A percentile compares a stretch with the other conserved stretches of the same genome.
Evolutionary conservation across 2,329 filamentous ascomycete genomes (phyloP).

Genomic region (Xenoacremonium recifei): DNA sequence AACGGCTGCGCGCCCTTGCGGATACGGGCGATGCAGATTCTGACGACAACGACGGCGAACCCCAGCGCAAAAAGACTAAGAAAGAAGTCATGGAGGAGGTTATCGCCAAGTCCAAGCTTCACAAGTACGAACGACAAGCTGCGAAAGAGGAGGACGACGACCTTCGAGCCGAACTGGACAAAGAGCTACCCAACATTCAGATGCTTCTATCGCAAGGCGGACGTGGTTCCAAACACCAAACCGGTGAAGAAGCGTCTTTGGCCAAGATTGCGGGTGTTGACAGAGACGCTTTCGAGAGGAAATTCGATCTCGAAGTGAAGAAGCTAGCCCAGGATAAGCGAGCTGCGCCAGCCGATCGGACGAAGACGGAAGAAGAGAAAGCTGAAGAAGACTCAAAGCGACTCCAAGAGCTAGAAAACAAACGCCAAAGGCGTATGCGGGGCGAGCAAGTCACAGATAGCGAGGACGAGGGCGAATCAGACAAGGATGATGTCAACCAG

Average conservation of each 20-base stretch:
- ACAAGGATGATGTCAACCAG: slow-evolving; percentile 35
- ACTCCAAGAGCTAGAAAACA: slow-evolving; percentile 78
- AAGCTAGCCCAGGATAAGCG: slow-evolving; percentile 82
- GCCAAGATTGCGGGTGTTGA: slow-evolving; percentile 52
- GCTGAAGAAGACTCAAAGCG: slow-evolving; percentile 73
- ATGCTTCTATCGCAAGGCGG: slow-evolving; percentile 59
- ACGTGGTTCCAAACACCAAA: slow-evolving; percentile 37
- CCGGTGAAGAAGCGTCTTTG: slow-evolving; percentile 19
- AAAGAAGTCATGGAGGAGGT: slow-evolving; percentile 98
- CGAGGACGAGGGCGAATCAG: slow-evolving; percentile 52
- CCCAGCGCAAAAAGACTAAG: slow-evolving; percentile 88
- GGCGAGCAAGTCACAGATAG: slow-evolving; percentile 72
- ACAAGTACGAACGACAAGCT: slow-evolving; percentile 93
- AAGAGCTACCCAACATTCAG: slow-evolving; percentile 76
- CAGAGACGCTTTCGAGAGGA: slow-evolving; percentile 70
- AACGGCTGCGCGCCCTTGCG: slow-evolving; percentile 51
- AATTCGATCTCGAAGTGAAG: slow-evolving; percentile 83
- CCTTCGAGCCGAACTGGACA: slow-evolving; percentile 77
- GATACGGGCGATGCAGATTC: slow-evolving; percentile 49
- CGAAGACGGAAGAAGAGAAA: slow-evolving; percentile 88
- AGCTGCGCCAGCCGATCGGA: slow-evolving; percentile 81
- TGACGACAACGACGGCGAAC: slow-evolving; percentile 54
- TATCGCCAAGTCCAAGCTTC: slow-evolving; percentile 92
- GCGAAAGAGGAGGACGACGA: slow-evolving; percentile 93
- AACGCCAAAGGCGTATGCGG: slow-evolving; percentile 80